These are phyloP conservation scores for Coffea canephora DNA, from an alignment of 257 asterid genomes.

Conservation along the genomic window DNA sequence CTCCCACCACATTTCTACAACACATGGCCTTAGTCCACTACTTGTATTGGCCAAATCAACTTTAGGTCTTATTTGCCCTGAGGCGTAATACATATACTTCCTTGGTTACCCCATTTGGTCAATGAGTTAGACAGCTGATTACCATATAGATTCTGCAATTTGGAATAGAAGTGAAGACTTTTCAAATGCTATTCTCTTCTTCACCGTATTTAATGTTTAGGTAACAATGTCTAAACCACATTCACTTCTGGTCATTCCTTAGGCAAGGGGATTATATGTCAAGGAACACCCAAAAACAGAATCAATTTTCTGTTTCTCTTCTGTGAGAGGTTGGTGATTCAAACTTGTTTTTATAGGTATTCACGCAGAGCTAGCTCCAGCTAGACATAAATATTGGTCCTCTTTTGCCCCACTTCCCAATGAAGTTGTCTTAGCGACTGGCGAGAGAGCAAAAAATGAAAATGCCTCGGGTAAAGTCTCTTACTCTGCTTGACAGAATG, in stretches of 20 bases:
- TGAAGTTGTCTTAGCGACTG: constrained; percentile 76
- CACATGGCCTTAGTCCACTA: not conserved
- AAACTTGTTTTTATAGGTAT: constrained; percentile 50
- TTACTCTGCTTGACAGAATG: not conserved
- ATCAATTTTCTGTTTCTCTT: not conserved
- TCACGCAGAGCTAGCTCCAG: constrained; percentile 70
- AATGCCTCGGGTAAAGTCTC: constrained; percentile 39
- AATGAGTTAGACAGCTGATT: too few species aligned
- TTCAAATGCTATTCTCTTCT: not conserved
- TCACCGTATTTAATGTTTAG: not conserved
- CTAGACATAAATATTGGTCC: constrained; percentile 81
- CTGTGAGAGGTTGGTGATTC: not conserved
- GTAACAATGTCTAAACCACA: not conserved
- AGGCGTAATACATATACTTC: too few species aligned
- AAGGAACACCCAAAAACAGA: not conserved
- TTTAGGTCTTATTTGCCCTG: not conserved
- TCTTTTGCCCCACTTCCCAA: constrained; percentile 59
- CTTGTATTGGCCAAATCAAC: not conserved
- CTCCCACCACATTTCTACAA: not conserved
- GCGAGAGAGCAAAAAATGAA: constrained; percentile 62
- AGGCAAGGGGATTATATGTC: not conserved
- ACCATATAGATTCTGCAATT: not conserved
- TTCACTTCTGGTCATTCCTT: not conserved
- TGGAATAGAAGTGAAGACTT: not conserved
- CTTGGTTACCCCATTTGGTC: too few species aligned